Conservation (phyloP, 345 rosid genomes). For the Melastoma malabathricum region DNA sequence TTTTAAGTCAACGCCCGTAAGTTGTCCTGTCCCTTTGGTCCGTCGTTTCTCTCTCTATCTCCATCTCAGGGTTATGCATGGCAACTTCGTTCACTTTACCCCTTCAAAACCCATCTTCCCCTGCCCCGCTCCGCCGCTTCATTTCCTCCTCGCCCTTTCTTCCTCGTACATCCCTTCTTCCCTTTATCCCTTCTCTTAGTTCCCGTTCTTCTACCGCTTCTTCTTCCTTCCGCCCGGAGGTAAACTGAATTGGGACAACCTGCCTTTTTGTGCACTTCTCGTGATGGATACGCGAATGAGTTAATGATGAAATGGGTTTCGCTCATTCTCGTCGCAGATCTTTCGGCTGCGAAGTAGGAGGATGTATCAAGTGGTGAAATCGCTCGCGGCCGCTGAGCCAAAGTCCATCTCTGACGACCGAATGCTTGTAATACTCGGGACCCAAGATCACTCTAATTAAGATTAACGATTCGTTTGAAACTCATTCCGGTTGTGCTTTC, state of each 20-base stretch:
- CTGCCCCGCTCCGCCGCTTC: conserved; percentile 1
- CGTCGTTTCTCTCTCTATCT: not conserved
- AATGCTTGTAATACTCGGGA: conserved; percentile 40
- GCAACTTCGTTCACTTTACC: conserved; percentile 6
- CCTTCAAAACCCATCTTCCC: not conserved
- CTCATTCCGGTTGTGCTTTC: too few species aligned
- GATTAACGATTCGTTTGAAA: too few species aligned
- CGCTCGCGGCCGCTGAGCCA: conserved; percentile 55
- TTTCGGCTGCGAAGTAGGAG: conserved; percentile 29
- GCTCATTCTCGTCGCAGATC: conserved; percentile 16
- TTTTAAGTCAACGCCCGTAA: too few species aligned
- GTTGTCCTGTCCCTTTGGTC: not conserved
- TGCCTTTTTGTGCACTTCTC: too few species aligned
- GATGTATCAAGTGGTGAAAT: conserved; percentile 20
- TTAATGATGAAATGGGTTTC: not conserved
- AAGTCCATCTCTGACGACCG: conserved; percentile 42
- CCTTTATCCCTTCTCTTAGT: not conserved
- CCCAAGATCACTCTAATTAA: too few species aligned
- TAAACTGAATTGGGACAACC: not conserved
- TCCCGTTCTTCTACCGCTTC: conserved; percentile 1
- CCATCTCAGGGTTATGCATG: conserved; percentile 2
- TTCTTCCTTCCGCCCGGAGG: not conserved
- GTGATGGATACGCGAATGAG: not conserved
- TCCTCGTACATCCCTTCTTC: not conserved
- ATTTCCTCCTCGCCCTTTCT: conserved; percentile 1